Evolutionary conservation across 73 alveolate species (phyloP), one percentile per base, ranked within the genome.

Genomic region (Diophrys appendiculata): DNA sequence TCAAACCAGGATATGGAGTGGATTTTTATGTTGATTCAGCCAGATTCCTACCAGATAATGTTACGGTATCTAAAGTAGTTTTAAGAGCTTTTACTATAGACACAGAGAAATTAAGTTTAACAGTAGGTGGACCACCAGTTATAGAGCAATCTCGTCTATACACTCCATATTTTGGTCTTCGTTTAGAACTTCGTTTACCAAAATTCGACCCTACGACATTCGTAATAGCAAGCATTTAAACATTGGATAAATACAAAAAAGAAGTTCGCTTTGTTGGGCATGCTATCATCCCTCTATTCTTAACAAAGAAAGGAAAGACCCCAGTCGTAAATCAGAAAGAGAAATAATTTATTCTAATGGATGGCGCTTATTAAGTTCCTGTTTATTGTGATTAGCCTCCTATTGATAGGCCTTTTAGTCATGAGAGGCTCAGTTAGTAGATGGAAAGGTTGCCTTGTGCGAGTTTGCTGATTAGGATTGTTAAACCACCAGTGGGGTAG

Each of bases 21-120:
- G 98, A 94, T 69, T 88, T 94, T 64, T 94, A 94, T 60, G 86
- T 94, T 14, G 98, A 94, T 78, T 75, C 71, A 18, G 93, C 94
- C 0, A 75, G 98, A 65, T 94, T 94, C 72, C 76, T 91, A 22
- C 98, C 98, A 26, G 98, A 94, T 65, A 94, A 94, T 81, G 92
- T 82, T 0, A 91, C 97, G 1, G 89, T 88, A 3, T 67, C 96
- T 26, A 94, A 91, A 78, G 69, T 86, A 28, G 64, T 76, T 8
- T 30, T 94, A 27, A 24, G 81, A 60, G 85, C 93, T 14, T 83
- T 76, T 55, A 92, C 88, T 28, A 75, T 81, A 32, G 90, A 91
- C 68, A 78, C 82, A 27, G 91, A 88, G 65, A 68, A 77, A 34
- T 54, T 94, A 0, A 81, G 74, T 29, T 88, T 86, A 24, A 77